phyloP scores from a whole-genome alignment of 352 stramenopile species.

The Phytophthora agathidicida region DNA sequence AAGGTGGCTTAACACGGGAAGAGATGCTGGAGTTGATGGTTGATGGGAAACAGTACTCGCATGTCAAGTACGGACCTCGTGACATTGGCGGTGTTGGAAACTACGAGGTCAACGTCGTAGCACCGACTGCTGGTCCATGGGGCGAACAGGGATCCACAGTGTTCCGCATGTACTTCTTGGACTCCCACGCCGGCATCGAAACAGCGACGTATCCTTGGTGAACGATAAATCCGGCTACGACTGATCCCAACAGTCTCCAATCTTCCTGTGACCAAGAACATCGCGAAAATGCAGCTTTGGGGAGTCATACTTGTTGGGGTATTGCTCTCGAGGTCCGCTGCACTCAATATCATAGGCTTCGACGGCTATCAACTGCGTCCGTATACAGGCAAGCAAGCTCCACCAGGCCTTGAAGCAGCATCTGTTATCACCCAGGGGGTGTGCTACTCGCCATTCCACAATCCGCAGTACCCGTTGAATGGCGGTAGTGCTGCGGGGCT shows the following conservation, averaged over 20 bases:
- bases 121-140: constrained; percentile 46
- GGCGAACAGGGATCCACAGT: constrained; percentile 35
- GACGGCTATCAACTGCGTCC: constrained; percentile 21
- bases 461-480: constrained; percentile 67
- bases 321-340: constrained; percentile 12
- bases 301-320: constrained; percentile 5
- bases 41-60: constrained; percentile 44
- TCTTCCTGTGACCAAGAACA: neutral
- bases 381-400: constrained; percentile 11
- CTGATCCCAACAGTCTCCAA: constrained; percentile 38
- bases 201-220: constrained; percentile 31
- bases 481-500: constrained; percentile 39
- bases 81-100: constrained; percentile 66
- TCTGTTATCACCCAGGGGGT: constrained; percentile 40
- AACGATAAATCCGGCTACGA: constrained; percentile 39
- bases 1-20: constrained; percentile 46
- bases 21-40: constrained; percentile 45
- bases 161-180: constrained; percentile 79
- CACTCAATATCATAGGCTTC: constrained; percentile 28
- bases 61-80: constrained; percentile 51
- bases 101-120: constrained; percentile 60
- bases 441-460: constrained; percentile 86
- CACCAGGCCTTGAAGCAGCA: constrained; percentile 5
- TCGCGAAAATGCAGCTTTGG: constrained; percentile 24
- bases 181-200: constrained; percentile 51